Evolutionary conservation across 208 protist species (phyloP), one percentile per base, ranked within the genome.

Genomic region (Acanthamoeba divionensis): DNA sequence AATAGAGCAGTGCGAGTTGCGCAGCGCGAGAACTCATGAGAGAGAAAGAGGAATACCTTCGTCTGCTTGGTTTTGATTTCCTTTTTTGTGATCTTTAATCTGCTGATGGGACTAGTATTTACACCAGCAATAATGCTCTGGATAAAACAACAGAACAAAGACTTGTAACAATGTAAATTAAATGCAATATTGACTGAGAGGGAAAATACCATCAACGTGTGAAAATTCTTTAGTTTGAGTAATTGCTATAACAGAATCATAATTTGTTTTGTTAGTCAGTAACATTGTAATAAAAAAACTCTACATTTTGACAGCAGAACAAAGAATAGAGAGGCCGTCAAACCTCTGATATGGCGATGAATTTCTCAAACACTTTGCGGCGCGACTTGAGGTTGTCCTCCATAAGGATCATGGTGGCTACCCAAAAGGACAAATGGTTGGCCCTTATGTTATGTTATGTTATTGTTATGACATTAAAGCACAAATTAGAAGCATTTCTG

Each of bases 221-320:
- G 71, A 44, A 92, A 94, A 38, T 93, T 93, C 54, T 82, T 91
- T 1, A 92, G 63, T 41, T 86, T 24, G n/a, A 75, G 73, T 31
- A 89, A 50, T 18, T 77, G 48, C 21, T n/a, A 24, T 60, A 60
- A 60, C 21, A 60, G 52, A 60, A 60, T 21, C 21, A 60, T 21
- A 60, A 60, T 21, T 21, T 21, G n/a, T 21, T 21, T 21, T 21
- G 52, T 21, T 21, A 60, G n/a, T 21, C 21, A 60, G n/a, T 21
- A 21, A 60, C 21, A 60, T 21, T 21, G n/a, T 21, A 60, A 60
- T 21, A 60, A 21, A 60, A 60, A 60, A 60, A 60, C n/a, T 60
- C 18, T 60, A n/a, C n/a, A 24, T 60, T 60, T 60, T 60, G 31
- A 73, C 15, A 73, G 65, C 21, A 15, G 31, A 73, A 24, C 18